Base-by-base conservation (phyloP, 1,284 basidiomycete species). In the Leccinum holopus region DNA sequence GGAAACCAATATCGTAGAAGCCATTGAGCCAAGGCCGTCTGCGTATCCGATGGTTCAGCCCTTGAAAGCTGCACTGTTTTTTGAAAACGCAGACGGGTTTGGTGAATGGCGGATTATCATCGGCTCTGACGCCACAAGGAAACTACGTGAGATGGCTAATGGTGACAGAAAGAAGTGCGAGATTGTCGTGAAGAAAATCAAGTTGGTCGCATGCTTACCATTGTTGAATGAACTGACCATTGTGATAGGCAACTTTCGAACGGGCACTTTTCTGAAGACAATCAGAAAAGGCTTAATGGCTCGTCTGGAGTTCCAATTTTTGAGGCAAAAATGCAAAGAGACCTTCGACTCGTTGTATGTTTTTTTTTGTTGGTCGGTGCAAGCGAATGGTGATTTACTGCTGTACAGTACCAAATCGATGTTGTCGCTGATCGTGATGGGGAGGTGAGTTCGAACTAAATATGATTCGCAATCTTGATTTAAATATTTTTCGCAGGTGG, bases 291-390 rank as follows among this genome's bases (percentile, higher is more conserved):
- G 16, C 74, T 90, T 12, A 85, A 79, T 33, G 81, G 80, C 0
- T 63, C 76, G 0, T 73, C 74, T 9, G 81, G 81, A 7, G 72
- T 87, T 2, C 86, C 87, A 0, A 82, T 90, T 7, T 90, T 81
- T 60, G 87, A 88, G 68, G 87, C 88, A 0, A 88, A 88, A 69
- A 84, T 89, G 82, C 87, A 84, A 1, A 66, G 80, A 0, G 86
- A 88, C 68, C 74, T 80, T 21, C 79, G 87, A 4, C 75, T 90
- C 3, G 80, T 90, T n/a, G 87, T 89, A 69, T 18, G 83, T n/a
- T 51, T 28, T 49, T 49, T n/a, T n/a, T n/a, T n/a, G 2, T 49
- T 49, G 12, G 35, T 39, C 28, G 1, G n/a, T 30, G 35, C 52
- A 16, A 33, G 39, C 41, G 16, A 35, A 44, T 1, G 0, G 49